These are phyloP conservation scores for Onygenales sp. DNA, from an alignment of 2,329 filamentous ascomycete species.

Conservation along the genomic window DNA sequence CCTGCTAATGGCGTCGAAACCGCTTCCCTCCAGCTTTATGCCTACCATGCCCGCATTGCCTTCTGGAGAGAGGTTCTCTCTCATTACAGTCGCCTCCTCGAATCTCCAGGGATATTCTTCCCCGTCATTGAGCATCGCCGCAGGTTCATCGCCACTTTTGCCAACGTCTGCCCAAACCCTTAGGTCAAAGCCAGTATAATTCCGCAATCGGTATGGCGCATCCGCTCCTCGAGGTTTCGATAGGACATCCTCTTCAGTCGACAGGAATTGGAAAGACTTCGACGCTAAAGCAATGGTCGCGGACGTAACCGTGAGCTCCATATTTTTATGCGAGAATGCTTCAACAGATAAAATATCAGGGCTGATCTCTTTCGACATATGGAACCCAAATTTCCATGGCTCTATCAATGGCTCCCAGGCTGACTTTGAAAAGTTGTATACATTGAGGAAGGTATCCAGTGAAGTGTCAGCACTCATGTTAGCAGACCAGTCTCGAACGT, in stretches of 20 bases:
- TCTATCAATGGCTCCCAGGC: conserved; percentile 95
- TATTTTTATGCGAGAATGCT: conserved; percentile 75
- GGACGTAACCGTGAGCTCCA: conserved; percentile 87
- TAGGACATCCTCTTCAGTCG: conserved; percentile 78
- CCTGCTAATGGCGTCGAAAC: conserved; percentile 81
- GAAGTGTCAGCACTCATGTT: conserved; percentile 77
- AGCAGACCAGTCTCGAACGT: conserved; percentile 84
- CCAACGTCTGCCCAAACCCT: conserved; percentile 71
- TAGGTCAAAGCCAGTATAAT: conserved; percentile 90
- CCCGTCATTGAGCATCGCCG: conserved; percentile 72
- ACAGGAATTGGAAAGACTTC: conserved; percentile 86
- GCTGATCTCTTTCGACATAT: conserved; percentile 67
- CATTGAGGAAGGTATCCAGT: conserved; percentile 90
- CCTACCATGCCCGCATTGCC: conserved; percentile 69
- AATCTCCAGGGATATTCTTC: conserved; percentile 93
- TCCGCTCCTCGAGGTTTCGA: conserved; percentile 88
- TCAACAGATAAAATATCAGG: conserved; percentile 75
- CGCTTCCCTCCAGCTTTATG: conserved; percentile 80
- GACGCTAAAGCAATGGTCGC: conserved; percentile 87
- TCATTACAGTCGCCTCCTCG: conserved; percentile 91
- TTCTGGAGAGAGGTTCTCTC: conserved; percentile 82
- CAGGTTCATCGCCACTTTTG: conserved; percentile 56
- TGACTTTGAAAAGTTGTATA: conserved; percentile 98
- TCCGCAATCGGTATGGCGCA: conserved; percentile 85
- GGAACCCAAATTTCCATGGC: conserved; percentile 90